Evolutionary conservation across 345 rosid species (phyloP).

Genomic region (Luvunga scandens): DNA sequence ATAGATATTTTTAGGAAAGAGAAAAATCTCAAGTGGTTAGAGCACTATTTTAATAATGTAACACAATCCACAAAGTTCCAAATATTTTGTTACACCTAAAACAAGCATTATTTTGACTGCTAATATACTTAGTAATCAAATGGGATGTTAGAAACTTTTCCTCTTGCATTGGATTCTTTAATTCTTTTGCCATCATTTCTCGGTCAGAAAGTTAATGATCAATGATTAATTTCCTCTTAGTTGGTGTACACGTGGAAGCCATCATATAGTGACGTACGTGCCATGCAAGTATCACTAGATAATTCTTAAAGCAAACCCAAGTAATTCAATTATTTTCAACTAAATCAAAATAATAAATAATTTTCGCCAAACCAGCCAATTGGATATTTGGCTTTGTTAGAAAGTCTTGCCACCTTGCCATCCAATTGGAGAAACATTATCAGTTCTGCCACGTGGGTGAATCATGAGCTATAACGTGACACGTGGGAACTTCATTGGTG

Average conservation of each 20-base stretch:
- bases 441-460: not conserved
- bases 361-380: not conserved
- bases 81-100: not conserved
- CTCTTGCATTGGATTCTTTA: not conserved
- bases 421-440: not conserved
- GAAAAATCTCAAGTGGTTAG: not conserved
- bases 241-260: not conserved
- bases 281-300: not conserved
- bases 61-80: not conserved
- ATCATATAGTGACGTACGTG: not conserved
- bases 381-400: not conserved
- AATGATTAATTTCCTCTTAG: not conserved
- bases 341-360: not conserved
- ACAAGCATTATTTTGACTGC: not conserved
- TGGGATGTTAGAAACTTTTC: constrained; percentile 1
- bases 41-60: not conserved
- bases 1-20: not conserved
- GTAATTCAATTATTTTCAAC: not conserved
- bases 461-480: not conserved
- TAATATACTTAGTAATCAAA: not conserved
- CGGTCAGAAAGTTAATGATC: not conserved
- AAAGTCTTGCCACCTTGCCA: not conserved
- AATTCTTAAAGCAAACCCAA: not conserved
- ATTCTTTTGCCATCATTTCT: not conserved
- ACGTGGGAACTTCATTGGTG: not conserved